These are phyloP conservation scores for Astragalus membranaceus DNA, from an alignment of 306 rosid genomes.

Conservation along the genomic window DNA sequence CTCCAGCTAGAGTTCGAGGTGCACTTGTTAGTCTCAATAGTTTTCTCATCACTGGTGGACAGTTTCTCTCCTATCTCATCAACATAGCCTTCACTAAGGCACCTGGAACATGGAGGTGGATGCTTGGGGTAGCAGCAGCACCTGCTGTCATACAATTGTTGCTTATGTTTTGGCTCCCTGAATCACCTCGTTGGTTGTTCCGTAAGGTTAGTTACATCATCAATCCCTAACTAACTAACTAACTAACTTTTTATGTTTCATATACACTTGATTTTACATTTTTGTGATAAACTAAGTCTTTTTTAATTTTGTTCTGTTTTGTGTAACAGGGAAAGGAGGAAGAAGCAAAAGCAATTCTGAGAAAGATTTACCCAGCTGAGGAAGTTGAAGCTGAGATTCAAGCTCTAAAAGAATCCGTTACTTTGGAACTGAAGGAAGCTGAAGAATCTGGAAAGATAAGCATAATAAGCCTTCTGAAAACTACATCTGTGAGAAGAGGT, in stretches of 20 bases:
- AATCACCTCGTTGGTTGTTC: slow-evolving; percentile 58
- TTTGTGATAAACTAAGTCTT: background rate
- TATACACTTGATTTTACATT: background rate
- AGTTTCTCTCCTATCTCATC: slow-evolving; percentile 60
- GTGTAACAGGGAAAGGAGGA: slow-evolving; percentile 34
- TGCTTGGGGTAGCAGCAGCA: slow-evolving; percentile 47
- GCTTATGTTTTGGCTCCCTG: slow-evolving; percentile 40
- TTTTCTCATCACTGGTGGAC: slow-evolving; percentile 67
- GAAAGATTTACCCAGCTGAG: slow-evolving; percentile 29
- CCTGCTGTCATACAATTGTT: slow-evolving; percentile 32
- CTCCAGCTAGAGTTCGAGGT: slow-evolving; percentile 55
- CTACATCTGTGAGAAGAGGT: slow-evolving; percentile 37
- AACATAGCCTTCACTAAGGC: slow-evolving; percentile 61
- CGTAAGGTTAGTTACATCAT: slow-evolving; percentile 26
- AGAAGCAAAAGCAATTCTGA: slow-evolving; percentile 32
- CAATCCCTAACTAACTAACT: no score
- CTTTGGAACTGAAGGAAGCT: slow-evolving; percentile 11
- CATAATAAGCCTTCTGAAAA: slow-evolving; percentile 17
- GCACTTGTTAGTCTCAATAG: slow-evolving; percentile 60
- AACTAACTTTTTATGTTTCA: no score
- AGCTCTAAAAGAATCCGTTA: slow-evolving; percentile 29
- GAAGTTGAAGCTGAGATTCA: slow-evolving; percentile 33
- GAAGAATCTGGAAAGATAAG: slow-evolving; percentile 9
- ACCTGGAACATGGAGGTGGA: slow-evolving; percentile 54
- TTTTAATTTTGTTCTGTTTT: background rate